Evolutionary conservation across 139 green algal genomes (phyloP), one percentile per base, ranked within the genome.

Genomic region (Tetradesmus lagerheimii): DNA sequence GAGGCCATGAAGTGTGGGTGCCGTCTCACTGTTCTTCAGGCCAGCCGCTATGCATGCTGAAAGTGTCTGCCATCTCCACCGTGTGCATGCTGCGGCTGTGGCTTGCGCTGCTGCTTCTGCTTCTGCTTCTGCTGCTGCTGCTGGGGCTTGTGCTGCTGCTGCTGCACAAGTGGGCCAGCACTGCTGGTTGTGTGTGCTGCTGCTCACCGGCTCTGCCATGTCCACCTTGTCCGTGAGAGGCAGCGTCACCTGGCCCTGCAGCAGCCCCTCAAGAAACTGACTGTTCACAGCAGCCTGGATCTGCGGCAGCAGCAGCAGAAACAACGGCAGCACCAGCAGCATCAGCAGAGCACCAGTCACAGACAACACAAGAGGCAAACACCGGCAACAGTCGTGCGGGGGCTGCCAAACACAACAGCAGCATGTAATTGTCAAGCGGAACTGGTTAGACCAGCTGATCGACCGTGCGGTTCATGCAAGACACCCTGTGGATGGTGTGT

Each of bases 281-380:
- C 77, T 74, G 79, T 91, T 47, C 14, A 91, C 87, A 38, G 78
- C 87, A 75, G 87, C 87, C 29, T 91, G 76, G 43, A 91, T 87
- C 87, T 91, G 86, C 47, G 45, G 31, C 76, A 78, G n/a, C n/a
- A 38, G 66, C 66, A 77, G 8, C 66, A 38, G 66, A 25, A 77
- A 11, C n/a, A 41, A 20, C 18, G n/a, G 67, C 67, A 78, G 67
- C 41, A 47, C 9, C 16, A 62, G 77, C n/a, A n/a, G n/a, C n/a
- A n/a, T n/a, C n/a, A n/a, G n/a, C n/a, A n/a, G n/a, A n/a, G n/a
- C n/a, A n/a, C n/a, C n/a, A n/a, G n/a, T n/a, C n/a, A n/a, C n/a
- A n/a, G n/a, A n/a, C n/a, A n/a, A n/a, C n/a, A n/a, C n/a, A n/a
- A n/a, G n/a, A n/a, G n/a, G n/a, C n/a, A n/a, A n/a, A n/a, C n/a